Base-by-base conservation (phyloP, 768 basidiomycete species). In the Rhizopogon vinicolor region DNA sequence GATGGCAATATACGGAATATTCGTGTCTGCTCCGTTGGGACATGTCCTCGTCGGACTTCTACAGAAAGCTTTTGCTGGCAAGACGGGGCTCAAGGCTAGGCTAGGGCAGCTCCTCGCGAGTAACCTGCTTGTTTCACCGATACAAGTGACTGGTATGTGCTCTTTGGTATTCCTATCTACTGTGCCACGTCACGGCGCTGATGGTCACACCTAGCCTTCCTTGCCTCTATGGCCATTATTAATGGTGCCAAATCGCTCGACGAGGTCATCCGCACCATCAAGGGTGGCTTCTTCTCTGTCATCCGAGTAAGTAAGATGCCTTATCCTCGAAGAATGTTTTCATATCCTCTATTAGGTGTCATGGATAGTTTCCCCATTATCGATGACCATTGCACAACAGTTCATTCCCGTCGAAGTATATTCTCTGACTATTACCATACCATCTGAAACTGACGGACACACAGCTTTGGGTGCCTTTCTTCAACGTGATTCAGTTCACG, bases 401-500 rank as follows among this genome's bases (percentile, higher is more conserved):
- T 91, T 87, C 68, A 71, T 95, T 42, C 82, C 93, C 12, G 77
- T 87, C 19, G 87, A 92, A 68, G 88, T 88, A 58, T 54, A 80
- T 62, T 22, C 22, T 39, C 33, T 3, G 7, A 42, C 45, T 16
- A 33, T 40, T 37, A 49, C 40, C 22, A 13, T 8, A 49, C 37
- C 16, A 41, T 51, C 8, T 48, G 19, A 52, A 48, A 33, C 61
- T 58, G 25, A 61, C 35, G 14, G 39, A 35, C 46, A 14, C 51
- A 28, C 60, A 91, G 87, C 77, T 92, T 43, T 93, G 92, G 91
- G 88, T 89, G 0, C 88, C 89, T 8, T 95, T 89, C 75, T 93
- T 94, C 79, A 92, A 86, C 68, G 62, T 80, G 37, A 74, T 94
- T 41, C 83, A 85, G 66, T 92, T 94, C 66, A 67, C 82, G 19